phyloP scores from a whole-genome alignment of 2,329 filamentous ascomycete species.

The Paecilomyces niveus region DNA sequence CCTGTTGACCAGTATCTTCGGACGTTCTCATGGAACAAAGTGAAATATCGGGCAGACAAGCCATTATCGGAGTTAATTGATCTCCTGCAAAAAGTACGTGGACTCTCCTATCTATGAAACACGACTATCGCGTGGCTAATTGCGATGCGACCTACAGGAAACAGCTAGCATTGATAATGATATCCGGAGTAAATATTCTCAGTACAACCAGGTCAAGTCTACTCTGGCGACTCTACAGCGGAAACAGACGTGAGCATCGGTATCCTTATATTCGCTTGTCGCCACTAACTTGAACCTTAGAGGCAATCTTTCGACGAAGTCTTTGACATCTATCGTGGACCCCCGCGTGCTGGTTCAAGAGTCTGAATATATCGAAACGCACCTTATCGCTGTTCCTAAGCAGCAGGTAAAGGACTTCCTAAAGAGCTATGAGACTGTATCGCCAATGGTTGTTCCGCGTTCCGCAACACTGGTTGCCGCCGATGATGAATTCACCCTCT shows the following conservation, averaged over 20 bases:
- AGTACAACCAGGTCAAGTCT: slow-evolving; percentile 88
- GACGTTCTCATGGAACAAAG: slow-evolving; percentile 92
- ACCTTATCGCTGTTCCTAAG: slow-evolving; percentile 81
- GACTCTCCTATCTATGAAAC: neutral
- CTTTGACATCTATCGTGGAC: slow-evolving; percentile 80
- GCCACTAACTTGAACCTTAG: slow-evolving; percentile 36
- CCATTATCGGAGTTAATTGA: slow-evolving; percentile 80
- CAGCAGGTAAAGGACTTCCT: slow-evolving; percentile 80
- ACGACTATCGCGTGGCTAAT: neutral
- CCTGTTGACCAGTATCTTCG: slow-evolving; percentile 91
- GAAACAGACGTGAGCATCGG: slow-evolving; percentile 67
- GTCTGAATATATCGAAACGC: slow-evolving; percentile 94
- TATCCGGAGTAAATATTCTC: slow-evolving; percentile 86
- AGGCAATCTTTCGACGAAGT: slow-evolving; percentile 90
- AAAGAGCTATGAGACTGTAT: slow-evolving; percentile 78
- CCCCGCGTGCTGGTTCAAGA: slow-evolving; percentile 74
- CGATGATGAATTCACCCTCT: slow-evolving; percentile 85
- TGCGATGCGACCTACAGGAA: slow-evolving; percentile 50
- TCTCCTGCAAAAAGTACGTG: slow-evolving; percentile 70
- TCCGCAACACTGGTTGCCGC: slow-evolving; percentile 72
- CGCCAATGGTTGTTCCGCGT: slow-evolving; percentile 88
- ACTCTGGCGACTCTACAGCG: slow-evolving; percentile 74
- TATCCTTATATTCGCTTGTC: neutral
- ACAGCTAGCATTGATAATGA: slow-evolving; percentile 89
- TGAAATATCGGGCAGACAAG: slow-evolving; percentile 92